These are phyloP conservation scores for Dalbergia oliveri DNA, from an alignment of 306 rosid genomes.

Conservation along the genomic window DNA sequence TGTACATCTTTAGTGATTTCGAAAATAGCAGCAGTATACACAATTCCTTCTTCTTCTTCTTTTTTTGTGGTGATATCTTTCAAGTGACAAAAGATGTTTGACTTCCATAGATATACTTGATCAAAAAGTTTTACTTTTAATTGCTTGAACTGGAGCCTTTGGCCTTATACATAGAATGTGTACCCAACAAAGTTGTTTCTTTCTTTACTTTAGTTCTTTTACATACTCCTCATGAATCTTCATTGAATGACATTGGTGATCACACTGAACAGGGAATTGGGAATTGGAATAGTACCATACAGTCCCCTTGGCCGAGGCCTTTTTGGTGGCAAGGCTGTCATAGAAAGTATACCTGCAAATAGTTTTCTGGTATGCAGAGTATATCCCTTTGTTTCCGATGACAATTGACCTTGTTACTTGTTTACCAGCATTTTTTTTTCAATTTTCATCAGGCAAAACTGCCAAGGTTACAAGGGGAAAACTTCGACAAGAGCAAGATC, in stretches of 20 bases:
- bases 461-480: conserved; percentile 72
- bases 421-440: conserved; percentile 15
- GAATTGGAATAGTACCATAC: conserved; percentile 86
- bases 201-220: conserved; percentile 16
- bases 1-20: neutral
- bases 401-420: neutral
- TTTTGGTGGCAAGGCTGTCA: conserved; percentile 75
- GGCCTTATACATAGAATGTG: neutral
- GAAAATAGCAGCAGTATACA: conserved; percentile 1
- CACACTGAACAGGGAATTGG: conserved; percentile 66
- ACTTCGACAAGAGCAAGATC: conserved; percentile 67
- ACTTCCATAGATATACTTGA: neutral
- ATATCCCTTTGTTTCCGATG: conserved; percentile 27
- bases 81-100: conserved; percentile 2
- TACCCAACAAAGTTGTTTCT: conserved; percentile 6
- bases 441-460: conserved; percentile 46
- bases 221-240: conserved; percentile 21
- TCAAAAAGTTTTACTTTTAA: conserved; percentile 21
- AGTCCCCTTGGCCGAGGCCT: conserved; percentile 91
- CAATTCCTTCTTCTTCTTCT: neutral
- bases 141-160: conserved; percentile 13
- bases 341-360: conserved; percentile 67
- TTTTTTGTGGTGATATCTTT: neutral
- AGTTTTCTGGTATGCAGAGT: conserved; percentile 56
- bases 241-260: conserved; percentile 24